Evolutionary conservation across 257 asterid species (phyloP).

Genomic region (Solanum dulcamara): DNA sequence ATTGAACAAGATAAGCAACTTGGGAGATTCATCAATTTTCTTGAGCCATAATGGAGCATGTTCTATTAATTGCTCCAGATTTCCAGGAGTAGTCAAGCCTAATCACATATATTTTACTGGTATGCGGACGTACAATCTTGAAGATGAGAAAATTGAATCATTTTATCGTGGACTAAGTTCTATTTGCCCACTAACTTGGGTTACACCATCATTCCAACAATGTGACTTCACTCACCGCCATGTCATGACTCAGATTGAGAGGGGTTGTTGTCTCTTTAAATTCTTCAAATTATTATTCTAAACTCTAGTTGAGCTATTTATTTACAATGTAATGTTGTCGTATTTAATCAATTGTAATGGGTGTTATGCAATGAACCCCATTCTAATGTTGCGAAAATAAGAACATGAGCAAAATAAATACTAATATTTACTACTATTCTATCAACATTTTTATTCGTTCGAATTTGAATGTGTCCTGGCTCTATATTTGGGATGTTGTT

Average conservation of each 20-base stretch:
- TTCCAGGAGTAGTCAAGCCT: background rate
- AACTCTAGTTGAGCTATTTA: background rate
- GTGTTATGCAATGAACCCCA: too few relatives aligned
- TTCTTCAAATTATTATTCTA: background rate
- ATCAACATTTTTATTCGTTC: background rate
- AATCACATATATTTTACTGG: background rate
- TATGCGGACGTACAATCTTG: background rate
- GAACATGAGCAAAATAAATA: background rate
- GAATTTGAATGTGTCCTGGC: background rate
- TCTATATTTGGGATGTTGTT: background rate
- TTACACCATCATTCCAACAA: background rate
- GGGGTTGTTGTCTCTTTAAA: background rate
- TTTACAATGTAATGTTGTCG: background rate
- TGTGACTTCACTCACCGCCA: background rate
- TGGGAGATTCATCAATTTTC: background rate
- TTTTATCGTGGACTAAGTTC: background rate
- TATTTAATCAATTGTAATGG: background rate
- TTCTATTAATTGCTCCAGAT: background rate
- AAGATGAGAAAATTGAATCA: background rate
- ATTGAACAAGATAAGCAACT: background rate
- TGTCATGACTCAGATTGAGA: background rate
- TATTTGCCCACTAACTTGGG: background rate
- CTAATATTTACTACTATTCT: background rate
- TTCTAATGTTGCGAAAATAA: too few relatives aligned
- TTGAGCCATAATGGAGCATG: background rate